Evolutionary conservation across 2,329 filamentous ascomycete genomes (phyloP).

Genomic region (Cladophialophora yegresii): DNA sequence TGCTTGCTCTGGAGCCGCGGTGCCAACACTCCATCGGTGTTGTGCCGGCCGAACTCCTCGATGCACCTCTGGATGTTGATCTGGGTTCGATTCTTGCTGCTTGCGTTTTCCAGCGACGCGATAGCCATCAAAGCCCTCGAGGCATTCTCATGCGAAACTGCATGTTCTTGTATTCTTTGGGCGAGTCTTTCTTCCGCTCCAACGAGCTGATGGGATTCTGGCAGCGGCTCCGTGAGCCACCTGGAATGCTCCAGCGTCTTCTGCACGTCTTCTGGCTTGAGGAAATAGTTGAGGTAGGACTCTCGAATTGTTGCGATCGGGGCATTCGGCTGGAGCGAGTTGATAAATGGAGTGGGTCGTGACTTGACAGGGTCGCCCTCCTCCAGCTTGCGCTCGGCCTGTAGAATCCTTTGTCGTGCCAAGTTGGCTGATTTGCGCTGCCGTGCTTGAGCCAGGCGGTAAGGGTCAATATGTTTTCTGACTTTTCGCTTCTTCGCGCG

Average conservation of each 20-base stretch:
- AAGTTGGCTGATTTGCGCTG: conserved; percentile 83
- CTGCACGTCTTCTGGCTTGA: conserved; percentile 68
- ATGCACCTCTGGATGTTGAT: conserved; percentile 84
- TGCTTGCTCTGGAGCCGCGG: conserved; percentile 55
- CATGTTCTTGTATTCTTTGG: conserved; percentile 33
- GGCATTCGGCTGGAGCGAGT: conserved; percentile 63
- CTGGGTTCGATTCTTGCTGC: conserved; percentile 73
- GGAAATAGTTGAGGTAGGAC: conserved; percentile 70
- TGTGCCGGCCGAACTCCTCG: conserved; percentile 84
- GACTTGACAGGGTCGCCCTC: conserved; percentile 80
- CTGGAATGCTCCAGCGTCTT: conserved; percentile 68
- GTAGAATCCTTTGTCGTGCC: conserved; percentile 69
- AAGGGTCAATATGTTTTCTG: conserved; percentile 62
- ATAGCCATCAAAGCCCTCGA: conserved; percentile 78
- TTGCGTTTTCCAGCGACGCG: conserved; percentile 73
- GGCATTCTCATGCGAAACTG: conserved; percentile 66
- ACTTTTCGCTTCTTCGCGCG: conserved; percentile 31
- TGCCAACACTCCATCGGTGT: conserved; percentile 71
- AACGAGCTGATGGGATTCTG: conserved; percentile 17
- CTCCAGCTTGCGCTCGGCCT: conserved; percentile 62
- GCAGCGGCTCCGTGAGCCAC: conserved; percentile 56
- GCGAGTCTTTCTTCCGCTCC: conserved; percentile 48
- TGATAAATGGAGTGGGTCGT: conserved; percentile 75
- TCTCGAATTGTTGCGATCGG: conserved; percentile 33
- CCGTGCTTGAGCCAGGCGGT: conserved; percentile 75